phyloP scores from a whole-genome alignment of 2,329 filamentous ascomycete genomes.

The Trichoderma sp. region DNA sequence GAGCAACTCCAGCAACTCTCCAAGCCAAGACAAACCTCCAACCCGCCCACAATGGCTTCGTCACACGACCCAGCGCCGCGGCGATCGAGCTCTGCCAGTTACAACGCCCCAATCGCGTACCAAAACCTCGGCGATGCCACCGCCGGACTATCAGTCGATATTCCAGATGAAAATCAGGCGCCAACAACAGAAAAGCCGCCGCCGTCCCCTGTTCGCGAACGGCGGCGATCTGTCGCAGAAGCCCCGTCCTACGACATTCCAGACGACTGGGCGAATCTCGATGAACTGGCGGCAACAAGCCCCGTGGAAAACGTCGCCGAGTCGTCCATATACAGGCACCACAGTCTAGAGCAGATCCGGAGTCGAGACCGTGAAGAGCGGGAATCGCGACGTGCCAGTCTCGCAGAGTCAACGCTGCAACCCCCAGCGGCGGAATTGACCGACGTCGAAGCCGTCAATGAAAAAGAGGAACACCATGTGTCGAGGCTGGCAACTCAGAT shows the following conservation, averaged over 20 bases:
- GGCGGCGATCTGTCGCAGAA: not conserved
- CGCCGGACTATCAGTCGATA: conserved; percentile 26
- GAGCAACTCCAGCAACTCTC: not conserved
- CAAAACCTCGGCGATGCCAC: conserved; percentile 44
- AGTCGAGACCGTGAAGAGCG: conserved; percentile 20
- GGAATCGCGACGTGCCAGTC: conserved; percentile 18
- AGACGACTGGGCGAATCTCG: conserved; percentile 41
- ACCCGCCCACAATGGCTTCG: not conserved
- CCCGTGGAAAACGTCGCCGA: conserved; percentile 25
- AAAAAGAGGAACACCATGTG: conserved; percentile 26
- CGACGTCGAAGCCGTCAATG: conserved; percentile 3
- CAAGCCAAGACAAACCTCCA: not conserved
- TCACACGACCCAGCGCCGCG: conserved; percentile 9
- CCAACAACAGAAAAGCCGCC: not conserved
- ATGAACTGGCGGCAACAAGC: conserved; percentile 41
- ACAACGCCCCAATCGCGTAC: conserved; percentile 35
- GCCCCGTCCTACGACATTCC: conserved; percentile 26
- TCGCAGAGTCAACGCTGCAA: conserved; percentile 20
- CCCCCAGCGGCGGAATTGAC: not conserved
- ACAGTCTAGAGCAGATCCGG: conserved; percentile 22
- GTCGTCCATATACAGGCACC: conserved; percentile 19
- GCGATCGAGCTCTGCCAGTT: conserved; percentile 18
- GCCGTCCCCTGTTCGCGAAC: not conserved
- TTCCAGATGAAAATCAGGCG: not conserved
- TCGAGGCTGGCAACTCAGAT: conserved; percentile 56